These are phyloP conservation scores for Coemansia sp. DNA, from an alignment of 192 early-diverging fungal species.

Conservation along the genomic window DNA sequence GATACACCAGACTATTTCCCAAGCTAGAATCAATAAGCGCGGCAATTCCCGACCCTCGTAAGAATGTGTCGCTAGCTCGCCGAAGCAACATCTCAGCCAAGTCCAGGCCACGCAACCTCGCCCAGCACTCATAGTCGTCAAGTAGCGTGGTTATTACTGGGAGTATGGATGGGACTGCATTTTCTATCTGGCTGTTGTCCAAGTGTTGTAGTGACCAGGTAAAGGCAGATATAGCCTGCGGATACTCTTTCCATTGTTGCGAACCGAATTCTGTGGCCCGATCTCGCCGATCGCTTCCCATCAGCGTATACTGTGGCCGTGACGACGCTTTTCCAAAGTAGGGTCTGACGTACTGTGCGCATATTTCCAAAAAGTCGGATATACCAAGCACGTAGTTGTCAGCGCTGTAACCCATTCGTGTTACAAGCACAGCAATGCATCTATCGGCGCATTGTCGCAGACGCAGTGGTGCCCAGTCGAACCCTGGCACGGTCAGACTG, in stretches of 20 bases:
- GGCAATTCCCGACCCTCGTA: slow-evolving; percentile 41
- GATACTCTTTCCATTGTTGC: slow-evolving; percentile 17
- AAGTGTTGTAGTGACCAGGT: slow-evolving; percentile 27
- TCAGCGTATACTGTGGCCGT: slow-evolving; percentile 10
- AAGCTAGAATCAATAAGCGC: slow-evolving; percentile 24
- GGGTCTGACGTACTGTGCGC: slow-evolving; percentile 18
- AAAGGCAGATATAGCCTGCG: slow-evolving; percentile 35
- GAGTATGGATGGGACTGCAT: slow-evolving; percentile 24
- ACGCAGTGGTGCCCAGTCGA: slow-evolving; percentile 19
- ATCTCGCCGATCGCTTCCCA: slow-evolving; percentile 7
- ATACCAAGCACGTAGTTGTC: not conserved
- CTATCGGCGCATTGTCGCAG: slow-evolving; percentile 3
- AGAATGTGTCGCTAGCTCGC: slow-evolving; percentile 13
- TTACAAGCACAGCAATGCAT: slow-evolving; percentile 14
- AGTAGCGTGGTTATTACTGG: slow-evolving; percentile 30
- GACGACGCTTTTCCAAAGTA: slow-evolving; percentile 23
- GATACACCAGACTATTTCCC: slow-evolving; percentile 18
- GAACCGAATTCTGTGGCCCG: not conserved
- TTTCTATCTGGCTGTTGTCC: slow-evolving; percentile 5
- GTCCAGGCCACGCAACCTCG: slow-evolving; percentile 26
- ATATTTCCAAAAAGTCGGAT: slow-evolving; percentile 15
- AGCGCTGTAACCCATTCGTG: not conserved
- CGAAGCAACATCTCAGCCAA: slow-evolving; percentile 12
- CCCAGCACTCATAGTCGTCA: slow-evolving; percentile 35
- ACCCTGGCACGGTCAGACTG: slow-evolving; percentile 13